phyloP scores from a whole-genome alignment of 2,329 filamentous ascomycete genomes.

The Trichoderma guizhouense region DNA sequence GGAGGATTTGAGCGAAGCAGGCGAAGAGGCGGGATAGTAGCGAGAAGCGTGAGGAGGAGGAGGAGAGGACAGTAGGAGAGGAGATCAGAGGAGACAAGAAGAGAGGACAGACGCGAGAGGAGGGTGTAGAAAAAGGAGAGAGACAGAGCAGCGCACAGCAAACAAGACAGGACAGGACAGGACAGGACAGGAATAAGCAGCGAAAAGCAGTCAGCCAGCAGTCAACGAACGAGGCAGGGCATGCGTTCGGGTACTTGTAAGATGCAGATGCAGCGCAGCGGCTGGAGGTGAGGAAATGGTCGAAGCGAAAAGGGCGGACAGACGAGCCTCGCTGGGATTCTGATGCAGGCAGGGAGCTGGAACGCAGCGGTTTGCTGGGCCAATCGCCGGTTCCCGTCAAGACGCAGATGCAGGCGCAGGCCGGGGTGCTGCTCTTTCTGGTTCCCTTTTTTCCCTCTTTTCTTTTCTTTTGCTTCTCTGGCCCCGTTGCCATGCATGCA shows the following conservation, averaged over 20 bases:
- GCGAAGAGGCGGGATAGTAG: not conserved
- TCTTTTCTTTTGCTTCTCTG: not conserved
- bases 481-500: not conserved
- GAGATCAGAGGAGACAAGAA: not conserved
- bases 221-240: not conserved
- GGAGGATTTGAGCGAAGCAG: not conserved
- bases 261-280: not conserved
- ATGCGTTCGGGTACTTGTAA: not conserved
- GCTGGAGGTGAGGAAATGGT: not conserved
- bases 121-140: not conserved
- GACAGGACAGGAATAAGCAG: not conserved
- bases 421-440: not conserved
- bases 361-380: slow-evolving; percentile 1
- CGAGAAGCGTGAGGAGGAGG: not conserved
- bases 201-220: not conserved
- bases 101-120: not conserved
- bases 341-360: slow-evolving; percentile 2
- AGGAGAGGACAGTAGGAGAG: not conserved
- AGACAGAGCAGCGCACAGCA: not conserved
- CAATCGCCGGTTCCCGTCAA: not conserved
- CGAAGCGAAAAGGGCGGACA: slow-evolving; percentile 11
- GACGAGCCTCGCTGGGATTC: not conserved
- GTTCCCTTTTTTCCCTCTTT: not conserved
- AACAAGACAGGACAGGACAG: not conserved
- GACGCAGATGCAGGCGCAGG: not conserved